Conservation (phyloP, 2,329 filamentous ascomycete species). For the Alternaria brassicicola region DNA sequence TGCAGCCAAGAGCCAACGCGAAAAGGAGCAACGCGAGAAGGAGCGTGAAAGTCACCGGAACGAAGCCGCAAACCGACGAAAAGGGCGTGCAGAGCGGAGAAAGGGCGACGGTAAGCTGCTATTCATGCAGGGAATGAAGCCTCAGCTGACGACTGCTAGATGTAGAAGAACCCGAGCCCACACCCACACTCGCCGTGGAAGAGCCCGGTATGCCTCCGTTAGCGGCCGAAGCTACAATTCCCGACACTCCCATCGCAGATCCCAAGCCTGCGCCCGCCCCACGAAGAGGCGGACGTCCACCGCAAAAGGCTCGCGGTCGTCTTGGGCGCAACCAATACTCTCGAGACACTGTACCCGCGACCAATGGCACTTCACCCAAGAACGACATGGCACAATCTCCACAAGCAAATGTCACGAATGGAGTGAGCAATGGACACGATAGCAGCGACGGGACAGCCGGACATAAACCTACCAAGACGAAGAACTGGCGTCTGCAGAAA, state of each 20-base stretch:
- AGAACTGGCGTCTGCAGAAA: constrained; percentile 60
- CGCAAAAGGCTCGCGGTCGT: constrained; percentile 40
- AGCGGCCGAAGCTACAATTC: constrained; percentile 32
- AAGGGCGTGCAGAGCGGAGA: constrained; percentile 79
- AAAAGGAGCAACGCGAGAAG: constrained; percentile 65
- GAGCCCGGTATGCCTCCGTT: constrained; percentile 32
- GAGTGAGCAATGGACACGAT: constrained; percentile 50
- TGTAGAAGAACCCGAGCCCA: constrained; percentile 34
- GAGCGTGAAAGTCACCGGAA: constrained; percentile 75
- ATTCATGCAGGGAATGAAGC: constrained; percentile 18
- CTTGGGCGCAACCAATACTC: constrained; percentile 50
- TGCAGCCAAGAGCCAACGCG: constrained; percentile 58
- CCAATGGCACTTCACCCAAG: constrained; percentile 44
- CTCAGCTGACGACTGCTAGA: constrained; percentile 37
- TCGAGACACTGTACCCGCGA: constrained; percentile 40
- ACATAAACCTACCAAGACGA: constrained; percentile 65
- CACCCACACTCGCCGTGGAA: constrained; percentile 33
- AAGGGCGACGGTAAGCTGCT: constrained; percentile 73
- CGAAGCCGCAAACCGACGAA: constrained; percentile 79
- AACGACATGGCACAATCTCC: constrained; percentile 41
- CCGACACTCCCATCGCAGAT: constrained; percentile 34
- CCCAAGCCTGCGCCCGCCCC: constrained; percentile 37
- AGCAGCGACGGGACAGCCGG: constrained; percentile 62
- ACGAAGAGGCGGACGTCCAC: constrained; percentile 44
- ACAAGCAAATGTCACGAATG: constrained; percentile 41